Conservation (phyloP, 352 stramenopile species). For the Ophiocytium majus region DNA sequence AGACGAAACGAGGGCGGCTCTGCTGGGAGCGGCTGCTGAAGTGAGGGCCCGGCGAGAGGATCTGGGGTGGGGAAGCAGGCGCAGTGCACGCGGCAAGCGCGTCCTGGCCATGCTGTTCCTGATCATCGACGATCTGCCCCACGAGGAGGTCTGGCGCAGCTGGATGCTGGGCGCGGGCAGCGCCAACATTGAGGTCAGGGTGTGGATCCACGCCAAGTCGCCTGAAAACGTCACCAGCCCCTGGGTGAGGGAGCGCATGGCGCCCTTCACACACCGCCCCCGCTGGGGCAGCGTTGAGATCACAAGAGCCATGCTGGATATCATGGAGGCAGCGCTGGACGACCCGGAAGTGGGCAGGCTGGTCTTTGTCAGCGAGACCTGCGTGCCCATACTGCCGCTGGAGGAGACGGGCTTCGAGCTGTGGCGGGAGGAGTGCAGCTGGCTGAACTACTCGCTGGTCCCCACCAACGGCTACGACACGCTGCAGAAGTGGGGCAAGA, state of each 20-base stretch:
- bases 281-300: conserved; percentile 42
- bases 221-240: conserved; percentile 18
- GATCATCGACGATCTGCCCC: conserved; percentile 38
- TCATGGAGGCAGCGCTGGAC: conserved; percentile 22
- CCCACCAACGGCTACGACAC: conserved; percentile 44
- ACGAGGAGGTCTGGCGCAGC: conserved; percentile 28
- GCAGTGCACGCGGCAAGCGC: conserved; percentile 17
- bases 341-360: conserved; percentile 31
- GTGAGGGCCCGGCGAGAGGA: neutral
- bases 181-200: conserved; percentile 34
- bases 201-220: conserved; percentile 41
- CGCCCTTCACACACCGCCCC: conserved; percentile 33
- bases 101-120: conserved; percentile 28
- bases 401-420: conserved; percentile 14
- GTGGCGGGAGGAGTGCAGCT: conserved; percentile 21
- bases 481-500: conserved; percentile 36
- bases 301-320: conserved; percentile 35
- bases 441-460: conserved; percentile 25
- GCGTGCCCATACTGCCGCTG: conserved; percentile 35
- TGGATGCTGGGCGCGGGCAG: conserved; percentile 24
- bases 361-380: conserved; percentile 36
- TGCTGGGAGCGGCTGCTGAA: conserved; percentile 3
- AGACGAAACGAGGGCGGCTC: neutral
- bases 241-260: conserved; percentile 18
- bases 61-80: neutral